Evolutionary conservation across 208 protist genomes (phyloP).

Genomic region (Trypanosoma mega): DNA sequence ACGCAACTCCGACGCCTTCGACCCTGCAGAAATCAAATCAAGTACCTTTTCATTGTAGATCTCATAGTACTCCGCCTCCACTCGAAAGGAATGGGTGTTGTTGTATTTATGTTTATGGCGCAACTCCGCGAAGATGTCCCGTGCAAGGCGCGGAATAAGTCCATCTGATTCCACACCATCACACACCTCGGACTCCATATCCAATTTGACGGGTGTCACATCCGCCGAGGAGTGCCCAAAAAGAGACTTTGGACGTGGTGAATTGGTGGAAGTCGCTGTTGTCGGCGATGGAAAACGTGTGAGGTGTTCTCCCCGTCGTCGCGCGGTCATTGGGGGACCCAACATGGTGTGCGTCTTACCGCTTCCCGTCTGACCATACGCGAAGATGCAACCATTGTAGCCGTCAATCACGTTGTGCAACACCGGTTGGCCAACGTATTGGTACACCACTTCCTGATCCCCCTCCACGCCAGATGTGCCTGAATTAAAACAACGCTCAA

Average conservation of each 20-base stretch:
- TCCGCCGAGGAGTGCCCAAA: background rate
- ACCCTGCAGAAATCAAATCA: conserved; percentile 56
- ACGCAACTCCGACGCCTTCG: conserved; percentile 45
- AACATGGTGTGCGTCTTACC: conserved; percentile 80
- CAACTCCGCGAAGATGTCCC: conserved; percentile 64
- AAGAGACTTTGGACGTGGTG: background rate
- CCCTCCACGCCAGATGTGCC: background rate
- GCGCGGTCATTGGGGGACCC: conserved; percentile 27
- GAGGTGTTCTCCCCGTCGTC: conserved; percentile 19
- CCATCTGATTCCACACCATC: conserved; percentile 27
- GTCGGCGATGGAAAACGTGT: background rate
- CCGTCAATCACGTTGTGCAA: conserved; percentile 40
- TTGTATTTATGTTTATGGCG: conserved; percentile 56
- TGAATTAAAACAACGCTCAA: conserved; percentile 31
- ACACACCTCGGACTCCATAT: background rate
- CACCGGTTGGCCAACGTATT: conserved; percentile 26
- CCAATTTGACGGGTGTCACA: background rate
- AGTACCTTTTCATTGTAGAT: conserved; percentile 92
- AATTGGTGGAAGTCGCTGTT: background rate
- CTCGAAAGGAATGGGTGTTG: conserved; percentile 64
- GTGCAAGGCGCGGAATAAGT: conserved; percentile 74
- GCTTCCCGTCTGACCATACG: conserved; percentile 55
- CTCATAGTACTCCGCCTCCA: conserved; percentile 83
- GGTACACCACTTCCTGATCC: conserved; percentile 30
- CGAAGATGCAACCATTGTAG: conserved; percentile 49